A percentile compares a stretch with the other conserved stretches of the same genome.
Evolutionary conservation across 164 flowering plant species (phyloP).

Genomic region (Cinnamomum micranthum): DNA sequence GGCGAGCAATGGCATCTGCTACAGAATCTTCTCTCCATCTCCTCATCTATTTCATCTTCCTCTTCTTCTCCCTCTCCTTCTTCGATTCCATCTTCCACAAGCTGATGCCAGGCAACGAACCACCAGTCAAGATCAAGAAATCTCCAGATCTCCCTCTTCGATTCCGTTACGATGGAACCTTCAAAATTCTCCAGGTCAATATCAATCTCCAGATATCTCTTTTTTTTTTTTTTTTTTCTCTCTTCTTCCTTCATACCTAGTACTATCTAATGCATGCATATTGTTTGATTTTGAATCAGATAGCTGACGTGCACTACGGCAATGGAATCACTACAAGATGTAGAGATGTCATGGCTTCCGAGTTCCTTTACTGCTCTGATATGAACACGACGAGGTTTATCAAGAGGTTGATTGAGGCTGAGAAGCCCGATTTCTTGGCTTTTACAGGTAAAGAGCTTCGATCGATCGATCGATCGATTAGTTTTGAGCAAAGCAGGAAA

Average conservation of each 20-base stretch:
- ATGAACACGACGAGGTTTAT: slow-evolving; percentile 78
- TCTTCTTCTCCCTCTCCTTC: slow-evolving; percentile 25
- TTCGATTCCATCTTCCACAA: slow-evolving; percentile 33
- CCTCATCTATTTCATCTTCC: slow-evolving; percentile 22
- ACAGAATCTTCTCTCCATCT: slow-evolving; percentile 9
- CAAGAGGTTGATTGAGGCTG: slow-evolving; percentile 52
- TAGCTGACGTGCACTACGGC: slow-evolving; percentile 91
- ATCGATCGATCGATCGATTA: too few relatives aligned
- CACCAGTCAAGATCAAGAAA: slow-evolving; percentile 39
- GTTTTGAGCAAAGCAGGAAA: too few relatives aligned
- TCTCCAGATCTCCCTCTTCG: slow-evolving; percentile 64
- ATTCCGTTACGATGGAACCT: slow-evolving; percentile 68
- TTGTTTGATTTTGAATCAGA: slow-evolving; percentile 25
- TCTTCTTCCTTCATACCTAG: too few relatives aligned
- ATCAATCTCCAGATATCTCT: neutral
- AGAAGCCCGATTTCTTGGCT: slow-evolving; percentile 79
- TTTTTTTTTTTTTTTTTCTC: too few relatives aligned
- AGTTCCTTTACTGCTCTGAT: slow-evolving; percentile 66
- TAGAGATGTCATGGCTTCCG: slow-evolving; percentile 53
- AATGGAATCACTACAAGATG: slow-evolving; percentile 66
- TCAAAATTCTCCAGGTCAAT: slow-evolving; percentile 83
- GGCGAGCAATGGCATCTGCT: slow-evolving; percentile 2
- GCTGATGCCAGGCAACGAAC: slow-evolving; percentile 23
- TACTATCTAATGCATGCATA: too few relatives aligned
- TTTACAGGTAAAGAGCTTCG: slow-evolving; percentile 56